Evolutionary conservation across 768 basidiomycete genomes (phyloP), one percentile per base, ranked within the genome.

Genomic region (Suillus plorans): DNA sequence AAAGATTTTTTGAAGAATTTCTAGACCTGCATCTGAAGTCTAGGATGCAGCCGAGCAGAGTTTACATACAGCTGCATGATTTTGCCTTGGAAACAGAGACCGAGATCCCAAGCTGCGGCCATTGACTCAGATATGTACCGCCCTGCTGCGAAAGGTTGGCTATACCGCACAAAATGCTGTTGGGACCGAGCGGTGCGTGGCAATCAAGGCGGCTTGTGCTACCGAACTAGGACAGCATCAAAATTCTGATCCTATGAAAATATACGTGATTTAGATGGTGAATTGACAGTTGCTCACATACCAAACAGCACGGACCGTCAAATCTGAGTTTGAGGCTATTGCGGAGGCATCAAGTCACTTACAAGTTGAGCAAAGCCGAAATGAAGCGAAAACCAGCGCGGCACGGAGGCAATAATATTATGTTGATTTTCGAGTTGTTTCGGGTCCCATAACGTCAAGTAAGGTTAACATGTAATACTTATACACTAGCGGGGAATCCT

Each of bases 311-410:
- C 20, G 20, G n/a, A n/a, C n/a, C n/a, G 53, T 55, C 53, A n/a
- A n/a, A n/a, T 55, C 53, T n/a, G 36, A 55, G 25, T 41, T 25
- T 10, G 36, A 50, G 49, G 49, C 16, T 10, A 25, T 58, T 39
- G 9, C 16, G 39, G 39, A 58, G 39, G 2, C 37, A 58, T 18
- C 12, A n/a, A 34, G 31, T 55, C 3, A 37, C 12, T 39, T 39
- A 39, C 16, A 31, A 58, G 56, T 58, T 59, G 57, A 28, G 22
- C 22, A 25, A 59, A 42, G 58, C 41, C 41, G 41, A 42, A 59
- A 59, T 59, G 57, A 28, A 58, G 39, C 39, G 57, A 59, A 59
- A 59, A 28, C 25, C 10, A 42, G 58, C 58, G 58, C 58, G 58
- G 58, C 58, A 59, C 58, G 58, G 58, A 59, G 58, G 41, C 13